A percentile compares a stretch with the other conserved stretches of the same genome.
phyloP scores from a whole-genome alignment of 1,284 basidiomycete genomes.

The Leccinum fuscescens region DNA sequence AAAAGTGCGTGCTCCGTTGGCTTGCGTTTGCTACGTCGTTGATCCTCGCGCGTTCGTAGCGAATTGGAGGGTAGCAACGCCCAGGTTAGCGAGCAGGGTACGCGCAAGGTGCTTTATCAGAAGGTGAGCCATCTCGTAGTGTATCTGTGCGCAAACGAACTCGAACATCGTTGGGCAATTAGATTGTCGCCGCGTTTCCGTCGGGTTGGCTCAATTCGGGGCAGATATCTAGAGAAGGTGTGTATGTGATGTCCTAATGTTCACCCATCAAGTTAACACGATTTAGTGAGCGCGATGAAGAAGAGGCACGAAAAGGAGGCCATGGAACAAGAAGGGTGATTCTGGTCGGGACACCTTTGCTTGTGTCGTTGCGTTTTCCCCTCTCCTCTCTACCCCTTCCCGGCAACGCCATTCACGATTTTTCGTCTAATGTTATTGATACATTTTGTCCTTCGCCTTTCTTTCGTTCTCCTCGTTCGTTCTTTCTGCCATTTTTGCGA shows the following conservation, averaged over 20 bases:
- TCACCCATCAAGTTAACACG: not conserved
- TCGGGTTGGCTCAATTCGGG: conserved; percentile 43
- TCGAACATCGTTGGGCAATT: not conserved
- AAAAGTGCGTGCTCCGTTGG: conserved; percentile 55
- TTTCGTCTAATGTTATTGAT: conserved; percentile 25
- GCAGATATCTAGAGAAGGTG: conserved; percentile 57
- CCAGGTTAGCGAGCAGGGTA: conserved; percentile 75
- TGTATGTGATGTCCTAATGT: conserved; percentile 8
- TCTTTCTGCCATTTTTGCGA: not conserved
- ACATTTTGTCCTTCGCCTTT: not conserved
- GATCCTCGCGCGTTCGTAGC: conserved; percentile 35
- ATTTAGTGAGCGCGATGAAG: conserved; percentile 73
- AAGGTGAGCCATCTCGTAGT: conserved; percentile 44
- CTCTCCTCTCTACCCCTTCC: not conserved
- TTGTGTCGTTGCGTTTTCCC: not conserved
- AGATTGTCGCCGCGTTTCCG: conserved; percentile 74
- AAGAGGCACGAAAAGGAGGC: conserved; percentile 68
- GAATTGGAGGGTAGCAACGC: conserved; percentile 62
- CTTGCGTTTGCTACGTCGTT: not conserved
- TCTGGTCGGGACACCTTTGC: not conserved
- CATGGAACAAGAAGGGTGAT: conserved; percentile 46
- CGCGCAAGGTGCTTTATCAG: conserved; percentile 74
- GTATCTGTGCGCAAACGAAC: not conserved
- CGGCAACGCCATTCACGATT: not conserved
- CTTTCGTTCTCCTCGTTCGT: not conserved